Evolutionary conservation across 345 rosid genomes (phyloP), one percentile per base, ranked within the genome.

Genomic region (Aegle marmelos): DNA sequence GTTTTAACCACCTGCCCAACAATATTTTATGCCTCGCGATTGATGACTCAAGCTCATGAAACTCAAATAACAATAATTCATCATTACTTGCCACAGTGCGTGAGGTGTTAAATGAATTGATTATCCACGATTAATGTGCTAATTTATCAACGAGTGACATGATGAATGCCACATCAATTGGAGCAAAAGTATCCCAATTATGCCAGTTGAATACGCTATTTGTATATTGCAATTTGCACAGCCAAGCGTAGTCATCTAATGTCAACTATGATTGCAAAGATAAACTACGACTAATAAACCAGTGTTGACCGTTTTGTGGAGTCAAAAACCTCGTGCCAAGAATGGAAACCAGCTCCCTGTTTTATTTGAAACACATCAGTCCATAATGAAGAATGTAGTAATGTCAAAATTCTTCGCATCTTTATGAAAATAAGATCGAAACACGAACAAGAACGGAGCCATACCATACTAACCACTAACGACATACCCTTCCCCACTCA

Each of bases 401-500:
- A 11, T 13, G 50, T 4, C 50, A 11, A 45, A 45, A 45, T 45
- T 45, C 16, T 45, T 17, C 13, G 50, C 17, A 45, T 45, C 50
- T 13, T 45, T 45, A 45, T 45, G 1, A 45, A 11, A 45, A 45
- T 45, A 45, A 45, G 50, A 45, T 45, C 50, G n/a, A n/a, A 45
- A 45, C 50, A 45, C 50, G 2, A 45, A 45, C 50, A 45, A 45
- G 16, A 45, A 11, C 0, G 5, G 50, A 45, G 30, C 4, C 78
- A 56, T 57, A 59, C 62, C 65, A 31, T 72, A 69, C 84, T 83
- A 87, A 76, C 77, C 73, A 59, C 30, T 76, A 77, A 90, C 88
- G 53, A 81, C 97, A 57, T 88, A 92, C 72, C 75, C 78, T 81
- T 83, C 81, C 89, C 97, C 98, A 91, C 5, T 79, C 85, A 75